These are phyloP conservation scores for Macrolepiota dolichaula DNA, from an alignment of 768 basidiomycete species.

Conservation along the genomic window DNA sequence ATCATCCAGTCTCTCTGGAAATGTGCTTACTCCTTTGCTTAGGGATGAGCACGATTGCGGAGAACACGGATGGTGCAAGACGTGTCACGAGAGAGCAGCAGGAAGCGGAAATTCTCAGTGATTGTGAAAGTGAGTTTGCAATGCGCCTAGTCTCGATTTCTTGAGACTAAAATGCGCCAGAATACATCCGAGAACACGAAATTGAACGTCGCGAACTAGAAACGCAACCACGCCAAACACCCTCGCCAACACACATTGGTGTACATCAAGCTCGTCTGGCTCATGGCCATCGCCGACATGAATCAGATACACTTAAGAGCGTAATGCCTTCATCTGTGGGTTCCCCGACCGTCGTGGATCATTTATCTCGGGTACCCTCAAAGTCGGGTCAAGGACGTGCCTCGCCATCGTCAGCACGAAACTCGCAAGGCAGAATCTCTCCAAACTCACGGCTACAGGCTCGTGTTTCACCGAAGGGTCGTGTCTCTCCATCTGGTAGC, in stretches of 20 bases:
- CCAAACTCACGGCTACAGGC: slow-evolving; percentile 20
- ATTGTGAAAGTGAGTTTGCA: slow-evolving; percentile 37
- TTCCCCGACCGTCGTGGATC: slow-evolving; percentile 55
- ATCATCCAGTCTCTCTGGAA: not conserved
- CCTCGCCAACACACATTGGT: slow-evolving; percentile 38
- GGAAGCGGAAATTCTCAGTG: slow-evolving; percentile 38
- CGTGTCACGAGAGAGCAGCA: slow-evolving; percentile 36
- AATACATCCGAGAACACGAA: slow-evolving; percentile 35
- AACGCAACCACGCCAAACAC: slow-evolving; percentile 44
- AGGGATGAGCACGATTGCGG: slow-evolving; percentile 25
- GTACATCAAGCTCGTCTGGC: slow-evolving; percentile 20
- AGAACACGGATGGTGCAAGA: slow-evolving; percentile 29
- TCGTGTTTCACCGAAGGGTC: slow-evolving; percentile 28
- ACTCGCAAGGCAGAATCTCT: slow-evolving; percentile 17
- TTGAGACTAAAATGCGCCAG: slow-evolving; percentile 19
- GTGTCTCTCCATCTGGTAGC: slow-evolving; percentile 20
- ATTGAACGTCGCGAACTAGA: slow-evolving; percentile 34
- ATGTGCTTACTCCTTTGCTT: not conserved
- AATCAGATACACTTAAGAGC: slow-evolving; percentile 70
- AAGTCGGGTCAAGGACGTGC: slow-evolving; percentile 16
- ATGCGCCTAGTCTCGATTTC: not conserved
- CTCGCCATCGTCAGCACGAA: slow-evolving; percentile 21
- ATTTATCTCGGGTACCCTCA: slow-evolving; percentile 12
- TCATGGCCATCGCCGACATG: slow-evolving; percentile 60
- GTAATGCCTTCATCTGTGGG: slow-evolving; percentile 33